phyloP scores from a whole-genome alignment of 2,329 filamentous ascomycete species.

The Sporothrix inflata region DNA sequence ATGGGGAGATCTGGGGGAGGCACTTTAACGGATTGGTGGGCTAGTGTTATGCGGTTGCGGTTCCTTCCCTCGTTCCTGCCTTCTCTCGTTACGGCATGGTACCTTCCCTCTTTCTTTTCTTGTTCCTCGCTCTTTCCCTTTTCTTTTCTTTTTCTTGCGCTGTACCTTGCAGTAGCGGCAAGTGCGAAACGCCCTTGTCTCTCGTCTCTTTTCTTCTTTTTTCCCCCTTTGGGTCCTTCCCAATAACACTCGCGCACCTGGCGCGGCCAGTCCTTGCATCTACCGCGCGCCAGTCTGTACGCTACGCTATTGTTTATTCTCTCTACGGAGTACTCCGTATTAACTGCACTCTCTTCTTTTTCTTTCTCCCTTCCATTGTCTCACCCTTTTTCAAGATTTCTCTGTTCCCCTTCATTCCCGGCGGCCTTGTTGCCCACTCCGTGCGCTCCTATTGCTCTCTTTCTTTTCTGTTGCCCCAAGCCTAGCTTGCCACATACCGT shows the following conservation, averaged over 20 bases:
- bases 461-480: not conserved
- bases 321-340: not conserved
- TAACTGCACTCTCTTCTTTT: not conserved
- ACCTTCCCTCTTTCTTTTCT: not conserved
- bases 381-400: not conserved
- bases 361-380: not conserved
- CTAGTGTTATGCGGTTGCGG: not conserved
- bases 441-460: not conserved
- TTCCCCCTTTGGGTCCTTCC: not conserved
- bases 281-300: not conserved
- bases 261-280: not conserved
- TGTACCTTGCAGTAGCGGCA: conserved; percentile 21
- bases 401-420: conserved; percentile 7
- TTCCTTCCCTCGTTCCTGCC: not conserved
- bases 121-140: not conserved
- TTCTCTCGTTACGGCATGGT: not conserved
- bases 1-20: conserved; percentile 7
- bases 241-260: not conserved
- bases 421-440: not conserved
- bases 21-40: not conserved
- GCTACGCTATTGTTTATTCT: not conserved
- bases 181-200: not conserved
- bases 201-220: not conserved
- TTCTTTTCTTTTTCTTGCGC: not conserved
- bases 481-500: not conserved